phyloP scores from a whole-genome alignment of 495 filamentous ascomycete species.

The Collariella sp. region DNA sequence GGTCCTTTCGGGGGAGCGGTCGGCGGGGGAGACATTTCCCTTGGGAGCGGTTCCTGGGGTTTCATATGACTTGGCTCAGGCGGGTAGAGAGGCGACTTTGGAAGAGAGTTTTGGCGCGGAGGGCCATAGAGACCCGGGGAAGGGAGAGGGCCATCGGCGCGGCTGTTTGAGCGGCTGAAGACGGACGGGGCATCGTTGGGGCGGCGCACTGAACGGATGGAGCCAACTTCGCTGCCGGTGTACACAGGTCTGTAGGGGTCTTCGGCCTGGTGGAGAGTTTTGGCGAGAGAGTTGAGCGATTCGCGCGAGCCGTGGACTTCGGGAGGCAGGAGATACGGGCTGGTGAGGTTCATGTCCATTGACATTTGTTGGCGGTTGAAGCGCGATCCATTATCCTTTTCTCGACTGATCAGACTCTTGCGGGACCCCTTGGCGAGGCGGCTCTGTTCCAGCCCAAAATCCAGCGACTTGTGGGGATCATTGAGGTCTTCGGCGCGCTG shows the following conservation, averaged over 20 bases:
- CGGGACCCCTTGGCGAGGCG: constrained; percentile 34
- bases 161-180: constrained; percentile 43
- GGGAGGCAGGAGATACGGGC: constrained; percentile 85
- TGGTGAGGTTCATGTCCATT: constrained; percentile 70
- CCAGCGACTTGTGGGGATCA: constrained; percentile 85
- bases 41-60: constrained; percentile 1
- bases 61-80: constrained; percentile 20
- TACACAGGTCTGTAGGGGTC: constrained; percentile 80
- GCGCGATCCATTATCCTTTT: constrained; percentile 44
- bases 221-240: constrained; percentile 48
- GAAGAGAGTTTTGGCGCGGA: constrained; percentile 22
- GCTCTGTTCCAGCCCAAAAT: constrained; percentile 70
- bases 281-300: constrained; percentile 76
- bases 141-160: constrained; percentile 10
- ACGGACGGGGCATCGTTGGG: constrained; percentile 54
- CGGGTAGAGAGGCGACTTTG: constrained; percentile 15
- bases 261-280: constrained; percentile 56
- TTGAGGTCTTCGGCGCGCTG: constrained; percentile 70
- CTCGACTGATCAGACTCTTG: constrained; percentile 40
- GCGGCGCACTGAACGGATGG: constrained; percentile 47
- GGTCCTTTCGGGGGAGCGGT: neutral
- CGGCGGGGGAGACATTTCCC: constrained; percentile 3
- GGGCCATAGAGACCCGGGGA: constrained; percentile 12
- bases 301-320: constrained; percentile 68
- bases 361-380: constrained; percentile 71